Base-by-base conservation (phyloP, 202 grass and related monocot genomes). In the Zizania palustris region DNA sequence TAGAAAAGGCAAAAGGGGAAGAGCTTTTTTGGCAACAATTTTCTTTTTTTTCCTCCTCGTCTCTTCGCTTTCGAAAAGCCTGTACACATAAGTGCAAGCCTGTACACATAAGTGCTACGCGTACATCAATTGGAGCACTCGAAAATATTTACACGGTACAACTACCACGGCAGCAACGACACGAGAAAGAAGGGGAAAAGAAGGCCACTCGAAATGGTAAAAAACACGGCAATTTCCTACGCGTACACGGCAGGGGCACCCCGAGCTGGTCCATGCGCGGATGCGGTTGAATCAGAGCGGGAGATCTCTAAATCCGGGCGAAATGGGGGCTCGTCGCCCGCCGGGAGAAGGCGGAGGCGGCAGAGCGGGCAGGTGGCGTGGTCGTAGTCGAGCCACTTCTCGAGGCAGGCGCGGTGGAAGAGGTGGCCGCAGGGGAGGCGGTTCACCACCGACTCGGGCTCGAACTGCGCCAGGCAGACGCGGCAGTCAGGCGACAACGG, bases 301-400 rank as follows among this genome's bases (percentile, higher is more conserved):
- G 13, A 43, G 72, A 57, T 76, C 45, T 33, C 57, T 84, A 89
- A 68, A 82, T 85, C 84, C 58, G 66, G 83, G 63, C 51, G 65
- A n/a, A n/a, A n/a, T n/a, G 71, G 48, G 3, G 71, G 9, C 0
- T 67, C 36, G 34, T 37, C 65, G 20, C 57, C 59, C 18, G 46
- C 43, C 3, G 59, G 73, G 45, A 92, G 82, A 63, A 93, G 51
- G 75, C 73, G 85, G 59, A 68, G 85, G 9, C 88, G 87, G 80
- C 93, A 96, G 8, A 96, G 85, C 33, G 93, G 93, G 72, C 93
- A 96, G 3, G 93, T 93, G 39, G 93, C 73, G 63, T 88, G 89
- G 71, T 97, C 69, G 87, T 96, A 96, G 75, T 85, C 83, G 2
- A 97, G 85, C 93, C 90, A 97, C 33, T 67, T 92, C 86, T 97